A percentile compares a stretch with the other conserved stretches of the same genome.
Conservation (phyloP, 2,329 filamentous ascomycete genomes). For the Monosporascus ibericus region DNA sequence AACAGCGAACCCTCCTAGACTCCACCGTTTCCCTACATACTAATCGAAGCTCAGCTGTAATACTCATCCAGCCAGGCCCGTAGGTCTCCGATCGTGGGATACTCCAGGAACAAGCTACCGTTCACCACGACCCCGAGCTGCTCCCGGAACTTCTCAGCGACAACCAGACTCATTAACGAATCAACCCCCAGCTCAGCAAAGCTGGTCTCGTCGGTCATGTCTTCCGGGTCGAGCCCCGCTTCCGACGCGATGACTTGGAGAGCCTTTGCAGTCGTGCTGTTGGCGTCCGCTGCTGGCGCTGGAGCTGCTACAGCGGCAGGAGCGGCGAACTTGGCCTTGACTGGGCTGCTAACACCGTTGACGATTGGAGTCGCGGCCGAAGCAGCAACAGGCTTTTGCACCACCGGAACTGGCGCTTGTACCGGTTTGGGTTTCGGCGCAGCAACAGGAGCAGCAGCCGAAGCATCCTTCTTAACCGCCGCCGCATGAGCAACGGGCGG, state of each 20-base stretch:
- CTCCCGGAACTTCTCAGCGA: slow-evolving; percentile 28
- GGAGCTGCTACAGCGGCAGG: background rate
- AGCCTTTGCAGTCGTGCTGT: slow-evolving; percentile 18
- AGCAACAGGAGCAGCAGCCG: background rate
- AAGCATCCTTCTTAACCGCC: background rate
- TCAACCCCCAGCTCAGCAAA: slow-evolving; percentile 32
- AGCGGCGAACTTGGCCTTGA: too few species aligned
- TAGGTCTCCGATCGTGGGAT: slow-evolving; percentile 27
- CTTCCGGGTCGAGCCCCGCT: slow-evolving; percentile 48
- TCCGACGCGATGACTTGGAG: slow-evolving; percentile 43
- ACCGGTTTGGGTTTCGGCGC: background rate
- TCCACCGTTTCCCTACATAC: too few species aligned
- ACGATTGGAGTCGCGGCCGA: too few species aligned
- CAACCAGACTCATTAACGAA: slow-evolving; percentile 29
- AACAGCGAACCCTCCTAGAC: too few species aligned
- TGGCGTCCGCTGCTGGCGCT: slow-evolving; percentile 22
- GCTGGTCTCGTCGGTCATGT: slow-evolving; percentile 30
- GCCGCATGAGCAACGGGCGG: background rate
- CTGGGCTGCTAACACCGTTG: too few species aligned
- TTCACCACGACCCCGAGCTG: slow-evolving; percentile 21
- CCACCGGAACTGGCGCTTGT: too few species aligned
- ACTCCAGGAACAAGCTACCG: slow-evolving; percentile 29
- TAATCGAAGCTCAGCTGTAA: slow-evolving; percentile 1
- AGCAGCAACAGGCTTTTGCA: too few species aligned
- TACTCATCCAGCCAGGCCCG: slow-evolving; percentile 22